These are phyloP conservation scores for Ustulina deusta DNA, from an alignment of 2,329 filamentous ascomycete species.

Conservation along the genomic window DNA sequence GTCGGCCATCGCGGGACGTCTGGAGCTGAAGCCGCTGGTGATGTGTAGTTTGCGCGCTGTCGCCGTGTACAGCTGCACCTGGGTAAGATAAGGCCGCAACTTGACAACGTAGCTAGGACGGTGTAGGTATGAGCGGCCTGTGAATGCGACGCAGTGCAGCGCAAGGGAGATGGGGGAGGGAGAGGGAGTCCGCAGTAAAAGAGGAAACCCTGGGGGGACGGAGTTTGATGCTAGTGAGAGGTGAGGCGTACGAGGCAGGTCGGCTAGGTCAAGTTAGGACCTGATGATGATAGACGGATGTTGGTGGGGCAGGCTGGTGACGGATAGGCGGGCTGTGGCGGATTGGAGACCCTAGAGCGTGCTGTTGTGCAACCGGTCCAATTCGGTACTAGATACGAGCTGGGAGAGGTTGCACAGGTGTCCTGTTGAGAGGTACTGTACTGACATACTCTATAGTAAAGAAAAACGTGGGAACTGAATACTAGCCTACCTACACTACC, in stretches of 20 bases:
- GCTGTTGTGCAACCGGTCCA: neutral
- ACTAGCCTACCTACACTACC: neutral
- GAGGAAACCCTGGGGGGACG: neutral
- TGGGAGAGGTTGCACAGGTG: neutral
- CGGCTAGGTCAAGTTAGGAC: neutral
- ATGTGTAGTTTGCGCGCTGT: constrained; percentile 15
- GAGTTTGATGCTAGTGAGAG: neutral
- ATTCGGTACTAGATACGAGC: neutral
- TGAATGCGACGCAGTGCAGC: neutral
- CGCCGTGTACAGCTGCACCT: neutral
- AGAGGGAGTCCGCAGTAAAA: neutral
- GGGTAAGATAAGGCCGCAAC: neutral
- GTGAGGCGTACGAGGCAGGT: neutral
- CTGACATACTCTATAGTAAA: too few relatives aligned
- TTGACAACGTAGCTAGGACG: neutral
- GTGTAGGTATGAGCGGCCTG: neutral
- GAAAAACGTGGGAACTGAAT: too few relatives aligned
- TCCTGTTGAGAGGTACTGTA: neutral
- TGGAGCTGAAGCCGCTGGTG: constrained; percentile 4
- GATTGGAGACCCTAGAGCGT: constrained; percentile 1
- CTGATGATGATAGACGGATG: constrained; percentile 23
- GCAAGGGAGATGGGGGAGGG: neutral
- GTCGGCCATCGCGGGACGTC: constrained; percentile 69
- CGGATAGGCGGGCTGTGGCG: constrained; percentile 3
- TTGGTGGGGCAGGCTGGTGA: constrained; percentile 14